Evolutionary conservation across 1,139 yeast species (phyloP), one percentile per base, ranked within the genome.

Genomic region (Scheffersomyces illinoinensis): DNA sequence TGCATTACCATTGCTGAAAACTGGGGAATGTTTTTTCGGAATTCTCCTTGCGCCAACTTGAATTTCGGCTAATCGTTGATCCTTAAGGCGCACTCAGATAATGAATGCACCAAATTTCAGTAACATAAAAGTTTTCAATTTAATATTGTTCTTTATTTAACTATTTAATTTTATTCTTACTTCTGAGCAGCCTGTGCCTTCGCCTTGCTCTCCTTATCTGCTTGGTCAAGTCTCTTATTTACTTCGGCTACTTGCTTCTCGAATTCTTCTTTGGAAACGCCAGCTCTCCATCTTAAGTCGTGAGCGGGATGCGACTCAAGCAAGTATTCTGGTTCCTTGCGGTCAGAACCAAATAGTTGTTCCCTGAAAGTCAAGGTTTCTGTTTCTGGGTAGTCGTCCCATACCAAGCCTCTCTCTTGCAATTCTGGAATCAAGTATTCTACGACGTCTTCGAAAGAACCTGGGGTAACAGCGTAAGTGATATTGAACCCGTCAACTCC

Each of bases 401-500:
- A 72, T 21, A 71, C 73, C 39, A 74, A 57, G 2, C 78, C 78
- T 59, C 78, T 69, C 52, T 65, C 68, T 54, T 72, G 74, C 54
- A 76, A 62, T 58, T 74, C 80, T 17, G 80, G 80, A 49, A 76
- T 62, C 57, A 76, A 62, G 33, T 66, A 56, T 26, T 76, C 76
- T 46, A 76, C 72, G 55, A 76, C 68, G 47, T 71, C 72, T 54
- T 73, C 76, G 59, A 71, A 76, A 48, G 76, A 67, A 47, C 74
- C 76, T 1, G 79, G 79, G 43, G 67, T 60, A 1, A 72, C 65
- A 10, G 75, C 68, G 57, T 74, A 73, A 46, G 59, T 57, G 46
- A 76, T 66, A 56, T 76, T 76, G 65, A 76, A 74, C 5, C 80
- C 80, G 59, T 74, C 78, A 52, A 76, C 66, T 48, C 70, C 77